Evolutionary conservation across 768 basidiomycete genomes (phyloP), one percentile per base, ranked within the genome.

Genomic region (Dentipellis sp.): DNA sequence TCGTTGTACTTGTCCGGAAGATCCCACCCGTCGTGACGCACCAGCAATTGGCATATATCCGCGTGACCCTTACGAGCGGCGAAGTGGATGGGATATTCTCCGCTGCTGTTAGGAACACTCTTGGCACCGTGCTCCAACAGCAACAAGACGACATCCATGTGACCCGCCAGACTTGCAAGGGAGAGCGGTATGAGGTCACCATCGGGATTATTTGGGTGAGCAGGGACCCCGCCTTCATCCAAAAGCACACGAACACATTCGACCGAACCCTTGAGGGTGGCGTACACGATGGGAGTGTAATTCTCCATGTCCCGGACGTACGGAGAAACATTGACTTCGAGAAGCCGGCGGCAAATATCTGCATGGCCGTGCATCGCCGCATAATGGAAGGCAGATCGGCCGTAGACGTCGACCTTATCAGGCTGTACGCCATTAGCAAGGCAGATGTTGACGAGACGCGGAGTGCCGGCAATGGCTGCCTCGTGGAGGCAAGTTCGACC

Each of bases 1-100:
- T 97, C 92, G 66, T 95, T 89, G 69, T 95, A 98, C 71, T 94
- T 98, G 77, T 99, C 97, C 1, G 86, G 84, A 8, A 80, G 77
- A 69, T 91, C 92, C 83, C 85, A 91, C 39, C 84, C 91, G 50
- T 82, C 86, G 40, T 82, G 82, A 34, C 74, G 74, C 4, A 93
- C 72, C 36, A 99, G 80, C 7, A 92, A 69, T 56, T 72, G 77
- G 68, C 94, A 95, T 17, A 97, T 82, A n/a, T 84, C 81, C 8
- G 79, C 79, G 60, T 97, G 94, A 3, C 97, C 97, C 66, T 92
- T 88, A 56, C 90, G 82, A 8, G 94, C 94, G 21, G 97, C 95
- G 21, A 98, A 80, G 71, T 99, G 97, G 63, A 95, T 90, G 0
- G 97, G 94, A 66, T 90, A 97, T 68, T 97, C 88, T n/a, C 97